Base-by-base conservation (phyloP, 306 rosid genomes). In the Sphenostylis stenocarpa region DNA sequence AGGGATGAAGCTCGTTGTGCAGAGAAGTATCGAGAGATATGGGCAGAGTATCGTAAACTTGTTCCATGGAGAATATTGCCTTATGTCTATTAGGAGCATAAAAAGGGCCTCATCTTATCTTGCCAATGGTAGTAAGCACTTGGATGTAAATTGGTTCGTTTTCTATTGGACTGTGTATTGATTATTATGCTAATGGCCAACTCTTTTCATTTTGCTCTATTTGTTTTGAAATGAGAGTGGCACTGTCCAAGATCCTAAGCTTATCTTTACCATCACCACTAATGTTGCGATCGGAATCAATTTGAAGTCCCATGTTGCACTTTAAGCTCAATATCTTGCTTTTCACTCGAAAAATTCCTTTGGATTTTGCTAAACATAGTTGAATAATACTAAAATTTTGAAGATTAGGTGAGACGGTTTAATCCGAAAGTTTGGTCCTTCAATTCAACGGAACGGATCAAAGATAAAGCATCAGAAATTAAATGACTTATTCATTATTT, bases 51-150 rank as follows among this genome's bases (percentile, higher is more conserved):
- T 70, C 12, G 96, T 7, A 73, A 65, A 43, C 93, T 85, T 70
- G 98, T 94, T 79, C 96, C 98, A 9, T 94, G 96, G 97, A 91
- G 97, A 89, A 94, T 94, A 77, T 76, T 94, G 65, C 98, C 98
- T 73, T 91, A 90, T 45, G 79, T 77, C 43, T 82, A 82, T 65
- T 82, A 72, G 58, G 20, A 20, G 12, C 2, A 20, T 20, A 5
- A 68, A 0, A 66, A 4, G 9, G 7, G 28, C 51, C 39, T 43
- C 61, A 65, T 53, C 44, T 77, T n/a, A n/a, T n/a, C n/a, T 26
- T 41, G 33, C 4, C 3, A 2, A 29, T 31, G 23, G 33, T 60
- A 48, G 28, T 73, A 72, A 24, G 10, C 79, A 75, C 39, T 75
- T 33, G 16, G 11, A 62, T 63, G 64, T 51, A 70, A 51, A 33